Base-by-base conservation (phyloP, 2,329 filamentous ascomycete species). In the Furcasterigmium furcatum region DNA sequence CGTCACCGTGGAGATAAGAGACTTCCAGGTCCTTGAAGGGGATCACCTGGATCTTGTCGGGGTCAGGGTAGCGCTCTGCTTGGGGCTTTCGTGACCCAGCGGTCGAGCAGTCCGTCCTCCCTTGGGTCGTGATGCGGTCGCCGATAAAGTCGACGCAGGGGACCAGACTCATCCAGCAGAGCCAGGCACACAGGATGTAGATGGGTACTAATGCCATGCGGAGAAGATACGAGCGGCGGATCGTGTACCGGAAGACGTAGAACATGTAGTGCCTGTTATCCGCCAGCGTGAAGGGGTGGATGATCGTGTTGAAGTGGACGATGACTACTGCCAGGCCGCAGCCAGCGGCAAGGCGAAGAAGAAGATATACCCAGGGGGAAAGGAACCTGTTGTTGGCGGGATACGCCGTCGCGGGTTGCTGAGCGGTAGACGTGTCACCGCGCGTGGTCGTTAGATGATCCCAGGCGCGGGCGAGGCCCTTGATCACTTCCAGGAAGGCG, bases 221-320 rank as follows among this genome's bases (percentile, higher is more conserved):
- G 43, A 89, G 66, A 16, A 72, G 66, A 2, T 74, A 71, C 35
- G 88, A 79, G 6, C 76, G 76, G 3, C 87, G 78, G 30, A 97
- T 84, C 6, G 87, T 84, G 58, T 91, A 82, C 2, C 91, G 84
- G 72, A 99, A 99, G 49, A 95, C 74, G 68, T 99, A 99, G 66
- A 99, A 99, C 63, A 95, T 86, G 70, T 96, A 99, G 64, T 99
- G 94, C 3, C 94, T 78, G 65, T 99, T 99, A 65, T 99, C 94
- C 27, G 94, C 94, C 1, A 97, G 78, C 0, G 91, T 96, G 62
- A 97, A 99, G 0, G 94, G 92, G 60, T 99, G 94, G 36, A 97
- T 80, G 51, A 96, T 86, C 27, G 94, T 99, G 74, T 96, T 97
- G 74, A 80, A 86, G 51, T 81, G 79, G 20, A 96, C 82, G 18